A percentile compares a stretch with the other conserved stretches of the same genome.
Conservation (phyloP, 2,329 filamentous ascomycete genomes). For the Hawksworthiomyces lignivorus region DNA sequence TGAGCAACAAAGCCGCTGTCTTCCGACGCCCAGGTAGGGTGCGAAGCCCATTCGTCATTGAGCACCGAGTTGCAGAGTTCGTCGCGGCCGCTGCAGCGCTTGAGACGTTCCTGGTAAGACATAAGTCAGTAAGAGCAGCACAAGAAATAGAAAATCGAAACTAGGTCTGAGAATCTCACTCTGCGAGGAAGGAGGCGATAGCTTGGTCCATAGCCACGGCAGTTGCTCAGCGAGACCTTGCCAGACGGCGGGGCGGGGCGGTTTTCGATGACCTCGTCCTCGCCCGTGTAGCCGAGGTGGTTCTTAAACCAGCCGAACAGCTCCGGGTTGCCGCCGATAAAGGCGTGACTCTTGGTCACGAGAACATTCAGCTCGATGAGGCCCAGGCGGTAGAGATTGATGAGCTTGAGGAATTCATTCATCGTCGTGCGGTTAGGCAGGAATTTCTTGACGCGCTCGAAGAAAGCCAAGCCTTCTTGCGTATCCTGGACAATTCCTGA, state of each 20-base stretch:
- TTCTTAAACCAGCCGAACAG: slow-evolving; percentile 82
- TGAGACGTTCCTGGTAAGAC: slow-evolving; percentile 71
- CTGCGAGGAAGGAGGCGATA: slow-evolving; percentile 87
- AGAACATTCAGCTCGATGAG: slow-evolving; percentile 81
- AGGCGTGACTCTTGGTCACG: slow-evolving; percentile 72
- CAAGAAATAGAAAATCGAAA: background rate
- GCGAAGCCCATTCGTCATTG: slow-evolving; percentile 97
- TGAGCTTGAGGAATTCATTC: slow-evolving; percentile 94
- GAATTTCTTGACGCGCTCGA: slow-evolving; percentile 93
- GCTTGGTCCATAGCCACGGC: slow-evolving; percentile 88
- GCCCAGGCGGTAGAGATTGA: slow-evolving; percentile 90
- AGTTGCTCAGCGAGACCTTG: slow-evolving; percentile 89
- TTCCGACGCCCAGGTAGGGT: slow-evolving; percentile 97
- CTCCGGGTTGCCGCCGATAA: slow-evolving; percentile 82
- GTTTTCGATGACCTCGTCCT: slow-evolving; percentile 73
- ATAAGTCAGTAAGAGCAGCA: background rate
- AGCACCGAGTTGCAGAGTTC: slow-evolving; percentile 88
- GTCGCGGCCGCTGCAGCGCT: slow-evolving; percentile 87
- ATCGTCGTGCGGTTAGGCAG: slow-evolving; percentile 87
- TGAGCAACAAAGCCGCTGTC: slow-evolving; percentile 97
- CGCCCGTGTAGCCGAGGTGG: slow-evolving; percentile 71
- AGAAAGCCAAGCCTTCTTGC: slow-evolving; percentile 84
- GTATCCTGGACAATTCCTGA: slow-evolving; percentile 65
- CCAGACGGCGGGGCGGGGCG: slow-evolving; percentile 67
- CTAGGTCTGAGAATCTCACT: slow-evolving; percentile 29